Evolutionary conservation across 2,329 filamentous ascomycete genomes (phyloP), one percentile per base, ranked within the genome.

Genomic region (Didymella pinodella): DNA sequence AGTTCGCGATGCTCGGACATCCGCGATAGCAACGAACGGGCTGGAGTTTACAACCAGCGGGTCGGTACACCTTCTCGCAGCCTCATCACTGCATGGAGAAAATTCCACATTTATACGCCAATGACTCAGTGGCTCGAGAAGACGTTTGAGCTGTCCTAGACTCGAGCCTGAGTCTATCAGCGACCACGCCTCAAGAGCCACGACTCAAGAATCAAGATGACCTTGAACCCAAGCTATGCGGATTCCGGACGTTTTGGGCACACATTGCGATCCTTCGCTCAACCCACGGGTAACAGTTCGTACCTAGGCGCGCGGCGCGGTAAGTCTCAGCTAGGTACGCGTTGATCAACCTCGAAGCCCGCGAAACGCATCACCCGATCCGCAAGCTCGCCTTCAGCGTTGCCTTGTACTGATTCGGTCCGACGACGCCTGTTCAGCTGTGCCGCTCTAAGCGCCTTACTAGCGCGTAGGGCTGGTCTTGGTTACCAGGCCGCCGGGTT

Each of bases 381-480:
- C 16, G 25, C n/a, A 29, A 22, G 31, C 11, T 49, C 20, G 18
- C 28, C 26, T 58, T 28, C 48, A 20, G 20, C 46, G 41, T 26
- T 32, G 31, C 26, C 38, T 34, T n/a, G 41, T 41, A 31, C 41
- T 47, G 52, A 55, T 48, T 60, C 57, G 57, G 57, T 48, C 57
- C 57, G 57, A 52, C 43, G 29, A 55, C 48, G 22, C 38, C 10
- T 38, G 38, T 34, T 22, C 54, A 48, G 41, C 55, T 59, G 49
- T 58, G 59, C 55, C 59, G 59, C 55, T n/a, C 22, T 58, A 62
- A 54, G 59, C 59, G 59, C 59, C 55, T 36, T 6, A 32, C 46
- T 57, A 61, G 59, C 50, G 59, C 34, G 36, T 36, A 55, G 56
- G 54, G 54, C 54, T 62, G 54, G 54, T 36, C 51, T 58, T 59